phyloP scores from a whole-genome alignment of 2,329 filamentous ascomycete genomes.

The Colletotrichum euphorbiae region DNA sequence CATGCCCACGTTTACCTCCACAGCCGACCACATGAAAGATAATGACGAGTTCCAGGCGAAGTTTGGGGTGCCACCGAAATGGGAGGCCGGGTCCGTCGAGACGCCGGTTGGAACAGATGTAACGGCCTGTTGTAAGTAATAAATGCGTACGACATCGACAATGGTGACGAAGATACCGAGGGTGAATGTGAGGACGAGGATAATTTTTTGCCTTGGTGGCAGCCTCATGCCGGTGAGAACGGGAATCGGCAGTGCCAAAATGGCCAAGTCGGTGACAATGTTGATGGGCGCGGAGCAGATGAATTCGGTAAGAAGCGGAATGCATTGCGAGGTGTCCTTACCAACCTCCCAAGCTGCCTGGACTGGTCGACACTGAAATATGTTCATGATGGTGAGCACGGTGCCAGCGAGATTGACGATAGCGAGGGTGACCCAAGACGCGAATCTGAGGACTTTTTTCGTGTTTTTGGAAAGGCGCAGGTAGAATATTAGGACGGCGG shows the following conservation, averaged over 20 bases:
- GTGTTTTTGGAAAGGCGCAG: conserved; percentile 82
- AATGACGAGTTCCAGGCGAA: conserved; percentile 82
- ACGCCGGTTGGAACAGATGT: conserved; percentile 52
- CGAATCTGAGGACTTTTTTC: conserved; percentile 79
- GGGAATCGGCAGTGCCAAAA: conserved; percentile 88
- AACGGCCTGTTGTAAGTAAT: conserved; percentile 84
- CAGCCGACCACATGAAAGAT: conserved; percentile 92
- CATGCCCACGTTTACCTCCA: conserved; percentile 92
- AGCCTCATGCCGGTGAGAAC: conserved; percentile 88
- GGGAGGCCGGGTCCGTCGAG: conserved; percentile 53
- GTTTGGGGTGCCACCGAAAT: conserved; percentile 64
- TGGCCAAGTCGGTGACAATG: conserved; percentile 89
- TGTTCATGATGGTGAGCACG: conserved; percentile 85
- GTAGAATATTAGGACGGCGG: conserved; percentile 93
- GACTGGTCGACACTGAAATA: conserved; percentile 86
- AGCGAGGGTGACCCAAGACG: conserved; percentile 82
- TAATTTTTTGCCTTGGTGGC: conserved; percentile 86
- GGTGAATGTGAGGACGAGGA: conserved; percentile 86
- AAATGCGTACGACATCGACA: conserved; percentile 89
- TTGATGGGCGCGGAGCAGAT: conserved; percentile 88
- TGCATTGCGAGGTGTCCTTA: conserved; percentile 56
- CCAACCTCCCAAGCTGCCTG: conserved; percentile 71
- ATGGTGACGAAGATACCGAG: conserved; percentile 89
- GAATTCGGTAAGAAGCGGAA: conserved; percentile 71
- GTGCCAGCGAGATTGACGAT: conserved; percentile 83